Base-by-base conservation (phyloP, 2,329 filamentous ascomycete species). In the Seiridium unicorne region DNA sequence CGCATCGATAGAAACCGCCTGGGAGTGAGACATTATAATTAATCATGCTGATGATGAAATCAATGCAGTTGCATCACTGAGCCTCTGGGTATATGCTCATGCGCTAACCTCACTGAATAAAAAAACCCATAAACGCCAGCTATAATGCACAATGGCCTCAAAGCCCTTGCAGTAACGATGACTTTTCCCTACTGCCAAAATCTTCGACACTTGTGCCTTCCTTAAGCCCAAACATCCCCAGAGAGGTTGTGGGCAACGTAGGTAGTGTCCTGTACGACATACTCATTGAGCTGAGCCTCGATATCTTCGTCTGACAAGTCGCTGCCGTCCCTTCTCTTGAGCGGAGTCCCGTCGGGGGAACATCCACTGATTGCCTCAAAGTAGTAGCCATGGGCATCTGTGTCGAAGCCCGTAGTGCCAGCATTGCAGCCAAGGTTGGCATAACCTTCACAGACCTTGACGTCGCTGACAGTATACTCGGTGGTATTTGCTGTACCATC, bases 361-460 rank as follows among this genome's bases (percentile, higher is more conserved):
- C 83, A 85, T 44, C 67, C 75, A 10, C 72, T 63, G 9, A 82
- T 79, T 26, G 68, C 59, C 59, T 73, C 71, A 61, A 87, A 77
- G 72, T 87, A 87, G 66, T 76, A 72, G 18, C 67, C 38, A 69
- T 87, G 84, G 2, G 81, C 75, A 4, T 67, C 56, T 40, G 77
- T 62, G 61, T 84, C 73, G 44, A 85, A 67, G 1, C 78, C 79
- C 2, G 70, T 60, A 0, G 78, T 79, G 40, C 78, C 78, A n/a
- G 68, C 83, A 66, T 86, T 86, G 73, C 84, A 86, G 42, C 60
- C 47, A 9, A 72, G 67, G 69, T 79, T 84, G 32, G 73, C 72
- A 60, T 73, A 76, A 62, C 84, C 84, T 11, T 70, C 60, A 74
- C 84, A 87, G 32, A 81, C 72, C 55, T 73, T 66, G 65, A 86